Evolutionary conservation across 176 grass and related monocot genomes (phyloP).

Genomic region (Leersia perrieri): DNA sequence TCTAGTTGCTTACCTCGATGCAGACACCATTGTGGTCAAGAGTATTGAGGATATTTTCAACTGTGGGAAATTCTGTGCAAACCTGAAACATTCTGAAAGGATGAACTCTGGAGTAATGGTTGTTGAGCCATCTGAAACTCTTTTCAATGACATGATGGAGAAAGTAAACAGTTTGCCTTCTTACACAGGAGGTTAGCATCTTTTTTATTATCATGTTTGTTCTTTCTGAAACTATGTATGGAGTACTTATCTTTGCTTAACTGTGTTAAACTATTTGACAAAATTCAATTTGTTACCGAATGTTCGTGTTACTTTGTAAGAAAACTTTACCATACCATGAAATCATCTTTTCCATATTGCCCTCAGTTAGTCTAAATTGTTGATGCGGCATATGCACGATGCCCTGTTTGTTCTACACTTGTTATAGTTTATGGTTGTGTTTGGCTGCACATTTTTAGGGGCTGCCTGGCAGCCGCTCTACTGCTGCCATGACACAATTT

Average conservation of each 20-base stretch:
- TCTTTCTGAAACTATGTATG: neutral
- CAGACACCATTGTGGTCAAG: slow-evolving; percentile 94
- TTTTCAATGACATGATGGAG: slow-evolving; percentile 83
- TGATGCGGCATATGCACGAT: neutral
- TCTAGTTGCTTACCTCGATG: slow-evolving; percentile 77
- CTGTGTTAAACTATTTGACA: neutral
- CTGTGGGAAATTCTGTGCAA: slow-evolving; percentile 89
- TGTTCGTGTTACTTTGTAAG: neutral
- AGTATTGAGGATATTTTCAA: slow-evolving; percentile 90
- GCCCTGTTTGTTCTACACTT: neutral
- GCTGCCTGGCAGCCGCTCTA: too few species aligned
- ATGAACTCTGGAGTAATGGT: slow-evolving; percentile 98
- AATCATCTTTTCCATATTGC: neutral
- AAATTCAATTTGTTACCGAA: neutral
- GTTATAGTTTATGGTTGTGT: neutral
- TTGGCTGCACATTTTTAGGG: too few species aligned
- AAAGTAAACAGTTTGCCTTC: slow-evolving; percentile 76
- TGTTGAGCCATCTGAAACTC: slow-evolving; percentile 85
- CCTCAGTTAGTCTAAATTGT: neutral
- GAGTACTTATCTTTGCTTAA: neutral
- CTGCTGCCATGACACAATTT: too few species aligned
- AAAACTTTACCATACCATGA: neutral
- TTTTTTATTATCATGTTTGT: neutral
- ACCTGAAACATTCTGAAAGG: slow-evolving; percentile 97
- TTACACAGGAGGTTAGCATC: slow-evolving; percentile 80